Evolutionary conservation across 495 filamentous ascomycete genomes (phyloP).

Genomic region (Tuber aestivum): DNA sequence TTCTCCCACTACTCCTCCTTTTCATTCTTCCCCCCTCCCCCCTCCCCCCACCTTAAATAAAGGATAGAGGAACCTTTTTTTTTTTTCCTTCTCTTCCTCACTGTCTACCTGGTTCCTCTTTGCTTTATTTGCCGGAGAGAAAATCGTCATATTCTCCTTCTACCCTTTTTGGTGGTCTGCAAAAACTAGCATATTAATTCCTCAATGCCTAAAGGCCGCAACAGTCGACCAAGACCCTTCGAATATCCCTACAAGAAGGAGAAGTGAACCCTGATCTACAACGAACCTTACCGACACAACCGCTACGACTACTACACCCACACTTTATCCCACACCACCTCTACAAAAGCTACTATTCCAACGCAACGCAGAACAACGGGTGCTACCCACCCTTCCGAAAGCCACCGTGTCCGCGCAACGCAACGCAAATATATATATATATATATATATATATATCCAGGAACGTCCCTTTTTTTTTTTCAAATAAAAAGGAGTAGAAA

Average conservation of each 20-base stretch:
- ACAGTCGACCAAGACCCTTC: slow-evolving; percentile 33
- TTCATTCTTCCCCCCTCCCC: not conserved
- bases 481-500: not conserved
- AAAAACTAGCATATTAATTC: slow-evolving; percentile 2
- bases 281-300: slow-evolving; percentile 14
- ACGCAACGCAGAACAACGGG: slow-evolving; percentile 6
- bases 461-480: not conserved
- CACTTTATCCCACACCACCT: slow-evolving; percentile 7
- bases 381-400: not conserved
- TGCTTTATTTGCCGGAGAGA: not conserved
- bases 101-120: slow-evolving; percentile 1
- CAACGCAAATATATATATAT: too few relatives aligned
- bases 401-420: not conserved
- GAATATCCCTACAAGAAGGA: slow-evolving; percentile 31
- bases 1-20: not conserved
- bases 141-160: not conserved
- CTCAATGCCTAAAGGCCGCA: slow-evolving; percentile 40
- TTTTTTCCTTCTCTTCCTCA: too few relatives aligned
- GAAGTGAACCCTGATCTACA: slow-evolving; percentile 32
- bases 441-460: too few relatives aligned
- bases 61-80: not conserved
- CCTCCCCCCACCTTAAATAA: not conserved
- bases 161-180: not conserved
- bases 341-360: slow-evolving; percentile 7
- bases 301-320: slow-evolving; percentile 7